phyloP scores from a whole-genome alignment of 768 basidiomycete species.

The Boletus rex-veris region DNA sequence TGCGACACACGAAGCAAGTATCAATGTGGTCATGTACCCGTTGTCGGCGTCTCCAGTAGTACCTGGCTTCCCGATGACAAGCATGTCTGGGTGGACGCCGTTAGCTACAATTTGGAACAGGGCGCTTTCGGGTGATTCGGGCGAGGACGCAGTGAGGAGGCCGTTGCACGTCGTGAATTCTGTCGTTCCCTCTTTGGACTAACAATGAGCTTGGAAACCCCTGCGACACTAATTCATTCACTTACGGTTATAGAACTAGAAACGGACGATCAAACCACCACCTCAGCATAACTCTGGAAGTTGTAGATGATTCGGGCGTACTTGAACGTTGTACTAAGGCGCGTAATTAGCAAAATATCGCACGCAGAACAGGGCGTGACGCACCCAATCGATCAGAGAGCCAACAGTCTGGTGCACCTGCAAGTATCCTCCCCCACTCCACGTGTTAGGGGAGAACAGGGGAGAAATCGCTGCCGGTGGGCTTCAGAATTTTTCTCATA shows the following conservation, averaged over 20 bases:
- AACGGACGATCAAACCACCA: background rate
- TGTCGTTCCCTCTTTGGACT: no score
- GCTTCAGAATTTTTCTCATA: background rate
- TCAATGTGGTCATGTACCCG: conserved; percentile 34
- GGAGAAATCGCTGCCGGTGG: conserved; percentile 34
- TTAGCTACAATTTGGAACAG: no score
- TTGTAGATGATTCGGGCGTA: background rate
- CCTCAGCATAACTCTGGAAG: background rate
- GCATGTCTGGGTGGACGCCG: conserved; percentile 34
- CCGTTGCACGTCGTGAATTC: no score
- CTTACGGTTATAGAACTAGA: background rate
- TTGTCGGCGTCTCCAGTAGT: no score
- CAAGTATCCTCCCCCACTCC: conserved; percentile 41
- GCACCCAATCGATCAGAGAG: conserved; percentile 43
- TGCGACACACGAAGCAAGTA: conserved; percentile 12
- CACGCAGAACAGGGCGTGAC: background rate
- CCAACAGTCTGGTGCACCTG: conserved; percentile 38
- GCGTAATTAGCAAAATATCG: background rate
- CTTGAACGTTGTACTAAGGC: background rate
- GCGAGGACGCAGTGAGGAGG: background rate
- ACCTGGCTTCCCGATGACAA: conserved; percentile 30
- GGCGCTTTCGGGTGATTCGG: background rate
- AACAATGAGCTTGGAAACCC: no score
- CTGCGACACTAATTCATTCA: background rate
- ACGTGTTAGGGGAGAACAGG: conserved; percentile 37